These are phyloP conservation scores for Solanum chmielewskii DNA, from an alignment of 257 asterid species.

Conservation along the genomic window DNA sequence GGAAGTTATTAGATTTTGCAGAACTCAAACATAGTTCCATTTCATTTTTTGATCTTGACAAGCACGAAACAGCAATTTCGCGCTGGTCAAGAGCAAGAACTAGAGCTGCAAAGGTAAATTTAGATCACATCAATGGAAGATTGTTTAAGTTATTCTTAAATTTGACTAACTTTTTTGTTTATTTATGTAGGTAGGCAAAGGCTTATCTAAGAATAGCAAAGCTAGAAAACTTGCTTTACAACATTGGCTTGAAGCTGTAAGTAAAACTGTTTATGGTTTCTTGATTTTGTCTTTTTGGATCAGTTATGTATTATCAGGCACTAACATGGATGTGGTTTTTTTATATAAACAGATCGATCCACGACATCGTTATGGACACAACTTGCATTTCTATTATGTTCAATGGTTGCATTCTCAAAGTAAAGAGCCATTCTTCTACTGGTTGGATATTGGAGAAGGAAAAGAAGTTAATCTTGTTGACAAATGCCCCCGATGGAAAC, in stretches of 20 bases:
- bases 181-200: slow-evolving; percentile 42
- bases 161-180: neutral
- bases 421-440: slow-evolving; percentile 50
- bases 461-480: slow-evolving; percentile 44
- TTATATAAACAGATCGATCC: slow-evolving; percentile 40
- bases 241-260: slow-evolving; percentile 66
- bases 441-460: slow-evolving; percentile 68
- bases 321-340: neutral
- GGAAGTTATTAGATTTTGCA: slow-evolving; percentile 47
- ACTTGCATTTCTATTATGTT: slow-evolving; percentile 48
- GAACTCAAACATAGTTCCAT: slow-evolving; percentile 43
- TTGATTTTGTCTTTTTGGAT: neutral
- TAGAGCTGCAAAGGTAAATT: slow-evolving; percentile 44
- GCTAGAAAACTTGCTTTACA: slow-evolving; percentile 54
- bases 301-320: neutral
- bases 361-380: slow-evolving; percentile 62
- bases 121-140: neutral
- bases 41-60: slow-evolving; percentile 35
- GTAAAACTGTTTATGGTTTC: neutral
- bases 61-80: slow-evolving; percentile 44
- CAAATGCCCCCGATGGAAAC: slow-evolving; percentile 53
- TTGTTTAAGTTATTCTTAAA: neutral
- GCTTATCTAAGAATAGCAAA: slow-evolving; percentile 39
- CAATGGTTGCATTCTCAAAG: slow-evolving; percentile 56
- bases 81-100: slow-evolving; percentile 64